These are phyloP conservation scores for Trichoderma asperelloides DNA, from an alignment of 495 filamentous ascomycete species.

Conservation along the genomic window DNA sequence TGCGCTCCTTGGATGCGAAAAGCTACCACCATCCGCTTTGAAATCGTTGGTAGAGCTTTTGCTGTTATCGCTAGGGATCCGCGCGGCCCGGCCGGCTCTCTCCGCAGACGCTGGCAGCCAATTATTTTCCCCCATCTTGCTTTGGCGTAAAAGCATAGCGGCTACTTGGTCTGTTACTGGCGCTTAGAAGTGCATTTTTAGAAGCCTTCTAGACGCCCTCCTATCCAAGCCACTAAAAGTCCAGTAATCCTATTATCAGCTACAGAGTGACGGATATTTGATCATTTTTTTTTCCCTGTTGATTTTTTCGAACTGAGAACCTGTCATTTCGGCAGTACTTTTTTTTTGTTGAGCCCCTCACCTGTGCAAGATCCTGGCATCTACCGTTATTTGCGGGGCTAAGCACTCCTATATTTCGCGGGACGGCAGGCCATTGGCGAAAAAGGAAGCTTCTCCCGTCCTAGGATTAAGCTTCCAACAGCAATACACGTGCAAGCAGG, in stretches of 20 bases:
- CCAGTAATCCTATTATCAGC: background rate
- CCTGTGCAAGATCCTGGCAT: background rate
- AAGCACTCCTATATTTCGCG: background rate
- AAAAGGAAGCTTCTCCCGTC: background rate
- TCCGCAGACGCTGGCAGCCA: background rate
- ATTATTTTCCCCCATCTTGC: background rate
- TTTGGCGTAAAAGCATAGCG: background rate
- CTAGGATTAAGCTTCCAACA: background rate
- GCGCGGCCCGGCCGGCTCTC: conserved; percentile 1
- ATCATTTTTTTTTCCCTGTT: background rate
- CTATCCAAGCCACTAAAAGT: background rate
- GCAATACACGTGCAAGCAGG: background rate
- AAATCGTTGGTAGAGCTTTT: background rate
- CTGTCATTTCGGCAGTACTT: background rate
- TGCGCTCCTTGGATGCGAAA: background rate
- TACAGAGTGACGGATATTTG: background rate
- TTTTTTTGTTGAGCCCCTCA: conserved; percentile 6
- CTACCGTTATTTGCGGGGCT: background rate
- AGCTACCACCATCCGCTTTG: background rate
- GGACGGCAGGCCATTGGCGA: background rate
- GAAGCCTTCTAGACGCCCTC: conserved; percentile 1
- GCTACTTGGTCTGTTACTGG: background rate
- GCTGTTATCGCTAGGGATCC: background rate
- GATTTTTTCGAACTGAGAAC: background rate
- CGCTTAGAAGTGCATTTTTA: background rate